Conservation (phyloP, 2,329 filamentous ascomycete genomes). For the Rhexocercosporidium sp. region DNA sequence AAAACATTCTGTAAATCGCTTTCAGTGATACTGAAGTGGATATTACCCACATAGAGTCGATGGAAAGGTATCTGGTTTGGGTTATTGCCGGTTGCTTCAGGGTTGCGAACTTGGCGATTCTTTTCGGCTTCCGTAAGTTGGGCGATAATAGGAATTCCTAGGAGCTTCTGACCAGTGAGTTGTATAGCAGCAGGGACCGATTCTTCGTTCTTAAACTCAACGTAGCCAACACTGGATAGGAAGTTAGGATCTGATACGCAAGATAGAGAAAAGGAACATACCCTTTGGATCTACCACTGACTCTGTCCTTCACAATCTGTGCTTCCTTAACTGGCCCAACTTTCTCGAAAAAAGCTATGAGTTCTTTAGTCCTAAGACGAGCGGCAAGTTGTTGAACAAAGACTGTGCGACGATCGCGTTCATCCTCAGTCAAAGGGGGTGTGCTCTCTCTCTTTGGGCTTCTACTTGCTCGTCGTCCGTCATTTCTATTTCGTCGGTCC, state of each 20-base stretch:
- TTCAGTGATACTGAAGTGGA: constrained; percentile 99
- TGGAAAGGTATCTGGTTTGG: constrained; percentile 93
- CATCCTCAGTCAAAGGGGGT: constrained; percentile 87
- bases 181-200: constrained; percentile 92
- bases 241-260: constrained; percentile 45
- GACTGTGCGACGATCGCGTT: constrained; percentile 93
- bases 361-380: constrained; percentile 86
- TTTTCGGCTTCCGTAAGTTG: constrained; percentile 99
- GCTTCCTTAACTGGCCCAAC: constrained; percentile 94
- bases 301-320: constrained; percentile 97
- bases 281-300: constrained; percentile 97
- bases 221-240: constrained; percentile 84
- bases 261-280: constrained; percentile 51
- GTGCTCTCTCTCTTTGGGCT: constrained; percentile 56
- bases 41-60: constrained; percentile 97
- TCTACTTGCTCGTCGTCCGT: constrained; percentile 45
- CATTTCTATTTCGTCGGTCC: constrained; percentile 49
- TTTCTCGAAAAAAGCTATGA: constrained; percentile 95
- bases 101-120: constrained; percentile 91
- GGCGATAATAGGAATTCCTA: constrained; percentile 98
- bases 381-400: constrained; percentile 98
- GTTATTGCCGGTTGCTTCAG: constrained; percentile 69
- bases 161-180: constrained; percentile 97
- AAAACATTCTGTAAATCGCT: constrained; percentile 95
- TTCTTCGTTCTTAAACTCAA: constrained; percentile 97